Conservation (phyloP, 352 stramenopile species). For the Aphanomyces invadans region DNA sequence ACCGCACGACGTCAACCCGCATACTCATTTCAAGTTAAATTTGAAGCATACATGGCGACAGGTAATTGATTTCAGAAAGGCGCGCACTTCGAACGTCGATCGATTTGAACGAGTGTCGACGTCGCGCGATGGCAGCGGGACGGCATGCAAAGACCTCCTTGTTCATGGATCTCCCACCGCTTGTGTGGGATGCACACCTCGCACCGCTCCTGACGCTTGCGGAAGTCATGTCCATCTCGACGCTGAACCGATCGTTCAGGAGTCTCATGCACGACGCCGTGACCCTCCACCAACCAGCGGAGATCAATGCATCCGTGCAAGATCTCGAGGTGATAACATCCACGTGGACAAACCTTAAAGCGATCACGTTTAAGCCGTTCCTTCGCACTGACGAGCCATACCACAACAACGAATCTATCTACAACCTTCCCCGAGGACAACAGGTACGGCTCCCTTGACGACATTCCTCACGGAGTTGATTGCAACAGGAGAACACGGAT, state of each 20-base stretch:
- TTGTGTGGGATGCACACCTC: constrained; percentile 44
- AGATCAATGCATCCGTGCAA: constrained; percentile 32
- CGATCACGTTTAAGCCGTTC: constrained; percentile 56
- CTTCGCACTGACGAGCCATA: constrained; percentile 18
- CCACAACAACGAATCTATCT: constrained; percentile 18
- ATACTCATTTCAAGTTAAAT: not conserved
- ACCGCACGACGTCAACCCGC: too few relatives aligned
- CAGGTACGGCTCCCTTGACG: not conserved
- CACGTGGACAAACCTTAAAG: constrained; percentile 48
- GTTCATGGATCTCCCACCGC: constrained; percentile 1
- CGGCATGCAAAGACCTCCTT: not conserved
- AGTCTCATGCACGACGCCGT: constrained; percentile 42
- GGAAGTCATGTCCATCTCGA: constrained; percentile 47
- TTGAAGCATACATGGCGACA: not conserved
- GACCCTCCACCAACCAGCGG: constrained; percentile 35
- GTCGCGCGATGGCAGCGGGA: too few relatives aligned
- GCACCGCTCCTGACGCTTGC: constrained; percentile 44
- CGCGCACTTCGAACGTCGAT: not conserved
- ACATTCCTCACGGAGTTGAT: constrained; percentile 20
- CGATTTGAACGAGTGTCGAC: not conserved
- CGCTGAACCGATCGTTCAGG: constrained; percentile 48
- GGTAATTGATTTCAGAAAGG: not conserved
- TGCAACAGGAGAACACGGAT: not conserved
- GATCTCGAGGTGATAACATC: constrained; percentile 34
- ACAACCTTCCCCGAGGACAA: constrained; percentile 19